A percentile compares a stretch with the other conserved stretches of the same genome.
These are phyloP conservation scores for Penicillium paradoxum DNA, from an alignment of 495 filamentous ascomycete species.

Conservation along the genomic window DNA sequence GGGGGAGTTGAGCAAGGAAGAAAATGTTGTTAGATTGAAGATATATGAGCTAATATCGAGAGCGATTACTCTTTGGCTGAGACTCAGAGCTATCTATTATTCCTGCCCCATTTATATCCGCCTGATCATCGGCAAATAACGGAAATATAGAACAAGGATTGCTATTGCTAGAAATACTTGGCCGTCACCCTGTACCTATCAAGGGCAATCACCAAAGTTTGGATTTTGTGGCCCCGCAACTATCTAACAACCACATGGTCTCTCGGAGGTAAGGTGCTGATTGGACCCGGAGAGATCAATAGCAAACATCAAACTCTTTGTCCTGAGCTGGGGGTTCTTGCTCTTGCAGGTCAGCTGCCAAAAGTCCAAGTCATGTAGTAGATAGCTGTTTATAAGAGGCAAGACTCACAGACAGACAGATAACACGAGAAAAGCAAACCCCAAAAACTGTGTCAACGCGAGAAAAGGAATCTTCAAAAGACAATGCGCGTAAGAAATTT, in stretches of 20 bases:
- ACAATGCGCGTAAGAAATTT: neutral
- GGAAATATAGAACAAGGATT: neutral
- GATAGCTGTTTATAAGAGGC: neutral
- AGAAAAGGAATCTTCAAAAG: neutral
- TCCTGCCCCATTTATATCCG: too few species aligned
- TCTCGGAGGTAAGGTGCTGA: neutral
- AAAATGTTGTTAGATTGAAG: too few species aligned
- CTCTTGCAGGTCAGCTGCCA: neutral
- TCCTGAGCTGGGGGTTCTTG: neutral
- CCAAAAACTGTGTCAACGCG: neutral
- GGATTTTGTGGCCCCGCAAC: neutral
- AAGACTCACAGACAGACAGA: neutral
- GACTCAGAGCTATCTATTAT: too few species aligned
- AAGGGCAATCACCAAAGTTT: neutral
- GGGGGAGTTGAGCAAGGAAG: too few species aligned
- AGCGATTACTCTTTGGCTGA: neutral
- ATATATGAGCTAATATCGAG: neutral
- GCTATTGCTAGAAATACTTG: neutral
- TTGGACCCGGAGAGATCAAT: neutral
- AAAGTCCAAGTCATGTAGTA: neutral
- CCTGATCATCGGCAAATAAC: neutral
- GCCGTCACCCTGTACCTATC: neutral
- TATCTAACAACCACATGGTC: neutral
- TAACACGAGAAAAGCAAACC: neutral
- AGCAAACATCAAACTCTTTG: neutral